These are phyloP conservation scores for Pichia pseudocactophila DNA, from an alignment of 805 yeast species.

Conservation along the genomic window DNA sequence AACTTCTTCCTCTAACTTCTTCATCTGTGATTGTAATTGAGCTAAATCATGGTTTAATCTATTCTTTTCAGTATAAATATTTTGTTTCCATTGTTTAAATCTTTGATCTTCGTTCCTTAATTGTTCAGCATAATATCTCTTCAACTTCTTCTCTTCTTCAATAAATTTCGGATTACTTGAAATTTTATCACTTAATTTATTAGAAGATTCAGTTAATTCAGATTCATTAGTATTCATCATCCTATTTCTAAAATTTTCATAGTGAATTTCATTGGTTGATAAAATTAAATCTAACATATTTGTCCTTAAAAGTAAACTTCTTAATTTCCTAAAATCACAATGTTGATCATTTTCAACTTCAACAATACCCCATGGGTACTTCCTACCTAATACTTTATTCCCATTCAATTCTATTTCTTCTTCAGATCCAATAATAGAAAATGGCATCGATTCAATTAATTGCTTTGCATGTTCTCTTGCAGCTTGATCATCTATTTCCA, in stretches of 20 bases:
- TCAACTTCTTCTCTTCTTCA: constrained; percentile 91
- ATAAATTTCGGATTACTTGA: constrained; percentile 80
- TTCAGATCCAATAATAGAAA: constrained; percentile 74
- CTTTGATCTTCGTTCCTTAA: constrained; percentile 94
- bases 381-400: constrained; percentile 62
- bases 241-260: constrained; percentile 66
- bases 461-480: constrained; percentile 75
- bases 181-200: constrained; percentile 31
- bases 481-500: constrained; percentile 65
- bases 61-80: constrained; percentile 90
- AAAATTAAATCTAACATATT: constrained; percentile 75
- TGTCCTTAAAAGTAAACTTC: constrained; percentile 71
- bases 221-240: constrained; percentile 44
- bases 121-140: constrained; percentile 93
- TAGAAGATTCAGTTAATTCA: constrained; percentile 3
- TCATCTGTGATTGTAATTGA: constrained; percentile 71
- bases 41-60: constrained; percentile 90
- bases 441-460: constrained; percentile 78
- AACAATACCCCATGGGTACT: constrained; percentile 86
- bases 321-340: constrained; percentile 76
- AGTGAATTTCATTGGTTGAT: constrained; percentile 74
- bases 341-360: constrained; percentile 82
- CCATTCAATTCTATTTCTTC: constrained; percentile 62
- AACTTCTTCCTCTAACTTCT: constrained; percentile 67
- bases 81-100: constrained; percentile 97